Evolutionary conservation across 2,329 filamentous ascomycete genomes (phyloP).

Genomic region (Venturia carpophila): DNA sequence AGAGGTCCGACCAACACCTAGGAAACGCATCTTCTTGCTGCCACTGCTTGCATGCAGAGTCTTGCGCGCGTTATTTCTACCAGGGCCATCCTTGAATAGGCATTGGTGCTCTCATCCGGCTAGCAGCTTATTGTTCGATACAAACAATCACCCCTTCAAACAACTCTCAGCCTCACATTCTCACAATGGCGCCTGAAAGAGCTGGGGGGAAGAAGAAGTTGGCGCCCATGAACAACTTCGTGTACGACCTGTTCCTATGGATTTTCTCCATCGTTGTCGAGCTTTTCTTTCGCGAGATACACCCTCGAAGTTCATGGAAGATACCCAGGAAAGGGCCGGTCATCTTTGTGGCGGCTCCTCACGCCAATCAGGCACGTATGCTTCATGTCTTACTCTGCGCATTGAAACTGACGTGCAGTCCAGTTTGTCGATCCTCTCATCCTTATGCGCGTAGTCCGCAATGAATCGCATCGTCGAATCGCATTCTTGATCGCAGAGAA

Average conservation of each 20-base stretch:
- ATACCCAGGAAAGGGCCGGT: slow-evolving; percentile 82
- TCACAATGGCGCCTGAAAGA: slow-evolving; percentile 14
- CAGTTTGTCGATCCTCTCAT: slow-evolving; percentile 94
- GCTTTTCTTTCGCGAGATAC: slow-evolving; percentile 96
- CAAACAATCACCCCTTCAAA: neutral
- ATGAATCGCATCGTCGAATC: slow-evolving; percentile 79
- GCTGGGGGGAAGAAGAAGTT: slow-evolving; percentile 7
- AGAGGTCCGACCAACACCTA: neutral
- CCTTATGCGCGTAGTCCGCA: slow-evolving; percentile 80
- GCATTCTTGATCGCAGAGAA: slow-evolving; percentile 93
- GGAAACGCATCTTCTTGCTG: neutral
- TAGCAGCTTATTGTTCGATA: neutral
- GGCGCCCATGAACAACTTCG: slow-evolving; percentile 38
- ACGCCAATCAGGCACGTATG: slow-evolving; percentile 76
- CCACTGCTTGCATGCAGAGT: neutral
- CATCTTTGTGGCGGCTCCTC: slow-evolving; percentile 91
- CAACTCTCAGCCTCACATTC: neutral
- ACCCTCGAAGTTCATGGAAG: slow-evolving; percentile 90
- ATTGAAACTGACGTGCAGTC: slow-evolving; percentile 5
- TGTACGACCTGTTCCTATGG: slow-evolving; percentile 73
- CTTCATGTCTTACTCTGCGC: neutral
- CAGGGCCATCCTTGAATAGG: neutral
- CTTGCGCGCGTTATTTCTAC: neutral
- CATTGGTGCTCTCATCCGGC: neutral
- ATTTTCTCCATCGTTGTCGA: slow-evolving; percentile 77